These are phyloP conservation scores for Tylopilus sp. DNA, from an alignment of 768 basidiomycete genomes.

Conservation along the genomic window DNA sequence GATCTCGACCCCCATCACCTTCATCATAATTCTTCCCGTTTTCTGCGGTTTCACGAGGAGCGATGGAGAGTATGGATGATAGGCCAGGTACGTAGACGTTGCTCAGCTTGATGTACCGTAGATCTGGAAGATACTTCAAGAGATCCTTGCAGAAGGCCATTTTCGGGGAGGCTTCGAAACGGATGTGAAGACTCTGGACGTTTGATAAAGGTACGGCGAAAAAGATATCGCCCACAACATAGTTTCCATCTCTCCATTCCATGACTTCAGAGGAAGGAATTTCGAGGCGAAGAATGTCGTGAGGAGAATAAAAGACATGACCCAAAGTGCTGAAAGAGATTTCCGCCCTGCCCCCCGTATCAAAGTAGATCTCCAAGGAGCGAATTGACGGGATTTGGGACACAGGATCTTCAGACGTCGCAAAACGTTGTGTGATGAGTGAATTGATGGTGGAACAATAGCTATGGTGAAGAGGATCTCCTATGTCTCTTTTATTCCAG, in stretches of 20 bases:
- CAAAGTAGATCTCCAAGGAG: neutral
- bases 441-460: neutral
- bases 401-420: neutral
- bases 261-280: neutral
- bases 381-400: neutral
- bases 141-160: neutral
- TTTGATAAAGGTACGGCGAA: neutral
- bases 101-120: conserved; percentile 1
- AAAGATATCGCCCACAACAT: neutral
- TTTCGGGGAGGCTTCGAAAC: neutral
- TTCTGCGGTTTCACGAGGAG: neutral
- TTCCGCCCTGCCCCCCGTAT: neutral
- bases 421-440: neutral
- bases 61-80: neutral
- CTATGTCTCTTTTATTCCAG: too few relatives aligned
- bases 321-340: neutral
- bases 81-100: neutral
- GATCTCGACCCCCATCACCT: neutral
- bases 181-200: neutral
- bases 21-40: too few relatives aligned
- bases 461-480: neutral
- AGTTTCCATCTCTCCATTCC: neutral
- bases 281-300: neutral
- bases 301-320: neutral
- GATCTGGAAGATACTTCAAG: neutral